Base-by-base conservation (phyloP, 192 early-diverging fungal species). In the Coemansia asiatica region DNA sequence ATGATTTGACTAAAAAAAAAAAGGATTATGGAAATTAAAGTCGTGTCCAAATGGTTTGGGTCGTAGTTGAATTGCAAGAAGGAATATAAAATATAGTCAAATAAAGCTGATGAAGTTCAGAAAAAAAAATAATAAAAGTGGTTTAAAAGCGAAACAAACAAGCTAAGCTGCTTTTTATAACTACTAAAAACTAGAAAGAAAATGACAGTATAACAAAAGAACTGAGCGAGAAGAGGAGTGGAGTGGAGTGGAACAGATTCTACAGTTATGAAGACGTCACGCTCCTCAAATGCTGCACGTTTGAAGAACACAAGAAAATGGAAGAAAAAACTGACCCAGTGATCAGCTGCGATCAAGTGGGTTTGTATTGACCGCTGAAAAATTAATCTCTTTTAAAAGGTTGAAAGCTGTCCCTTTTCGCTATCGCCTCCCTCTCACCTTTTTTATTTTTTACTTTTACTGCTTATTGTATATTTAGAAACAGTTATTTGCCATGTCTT, bases 261-360 rank as follows among this genome's bases (percentile, higher is more conserved):
- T n/a, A n/a, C n/a, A n/a, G n/a, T n/a, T n/a, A n/a, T n/a, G 40
- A 12, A 44, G 15, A 63, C 51, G 61, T 53, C 50, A 51, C 50
- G 50, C 50, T 25, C 4, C 15, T 51, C 50, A 25, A 2, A 2
- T 23, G 2, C 19, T 51, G 12, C 50, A 22, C 50, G 25, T 26
- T 51, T 51, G 1, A 51, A 44, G 15, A 5, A 12, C 2, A 22
- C 50, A 6, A n/a, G 50, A 51, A 48, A 48, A 48, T 19, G 22
- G 22, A 23, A 26, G 7, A 51, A 51, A 51, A 51, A 51, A 23
- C 50, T 2, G 25, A 51, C 15, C 12, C 40, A 13, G 12, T 44
- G 40, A 51, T 26, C 50, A 51, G 21, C 21, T 19, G 50, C 22
- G 25, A 51, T 51, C 50, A 51, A 51, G 50, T 26, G 50, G 40